Evolutionary conservation across 2,329 filamentous ascomycete species (phyloP).

Genomic region (Chaetomium olivaceum): DNA sequence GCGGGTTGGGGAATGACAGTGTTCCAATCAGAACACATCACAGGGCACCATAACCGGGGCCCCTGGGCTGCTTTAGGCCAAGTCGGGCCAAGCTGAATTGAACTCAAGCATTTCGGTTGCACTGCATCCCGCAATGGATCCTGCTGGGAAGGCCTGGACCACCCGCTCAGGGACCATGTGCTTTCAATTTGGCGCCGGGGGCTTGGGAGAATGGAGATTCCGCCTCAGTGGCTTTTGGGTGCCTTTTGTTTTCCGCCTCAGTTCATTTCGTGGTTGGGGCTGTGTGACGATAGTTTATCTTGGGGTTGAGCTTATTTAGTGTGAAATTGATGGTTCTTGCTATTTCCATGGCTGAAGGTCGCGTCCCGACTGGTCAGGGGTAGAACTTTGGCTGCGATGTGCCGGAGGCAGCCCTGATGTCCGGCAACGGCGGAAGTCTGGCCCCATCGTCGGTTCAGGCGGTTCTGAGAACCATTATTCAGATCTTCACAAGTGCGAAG

Average conservation of each 20-base stretch:
- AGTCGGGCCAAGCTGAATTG: slow-evolving; percentile 13
- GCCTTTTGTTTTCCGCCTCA: background rate
- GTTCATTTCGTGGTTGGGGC: background rate
- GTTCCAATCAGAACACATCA: background rate
- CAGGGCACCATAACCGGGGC: slow-evolving; percentile 4
- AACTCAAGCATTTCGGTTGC: background rate
- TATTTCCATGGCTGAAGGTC: background rate
- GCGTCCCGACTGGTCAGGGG: background rate
- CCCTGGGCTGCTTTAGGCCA: background rate
- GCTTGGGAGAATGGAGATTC: background rate
- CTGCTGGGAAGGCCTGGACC: background rate
- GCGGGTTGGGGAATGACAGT: background rate
- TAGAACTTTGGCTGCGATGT: background rate
- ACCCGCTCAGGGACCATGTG: background rate
- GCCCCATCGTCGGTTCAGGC: background rate
- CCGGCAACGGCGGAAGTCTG: background rate
- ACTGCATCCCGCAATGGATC: slow-evolving; percentile 7
- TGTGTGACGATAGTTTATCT: background rate
- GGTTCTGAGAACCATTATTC: no score
- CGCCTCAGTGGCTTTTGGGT: background rate
- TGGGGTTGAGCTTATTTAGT: background rate
- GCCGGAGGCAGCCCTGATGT: background rate
- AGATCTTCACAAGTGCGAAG: background rate
- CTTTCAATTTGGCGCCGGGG: background rate
- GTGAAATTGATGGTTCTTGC: background rate